These are phyloP conservation scores for Kuraishia piskuri DNA, from an alignment of 805 yeast species.

Conservation along the genomic window DNA sequence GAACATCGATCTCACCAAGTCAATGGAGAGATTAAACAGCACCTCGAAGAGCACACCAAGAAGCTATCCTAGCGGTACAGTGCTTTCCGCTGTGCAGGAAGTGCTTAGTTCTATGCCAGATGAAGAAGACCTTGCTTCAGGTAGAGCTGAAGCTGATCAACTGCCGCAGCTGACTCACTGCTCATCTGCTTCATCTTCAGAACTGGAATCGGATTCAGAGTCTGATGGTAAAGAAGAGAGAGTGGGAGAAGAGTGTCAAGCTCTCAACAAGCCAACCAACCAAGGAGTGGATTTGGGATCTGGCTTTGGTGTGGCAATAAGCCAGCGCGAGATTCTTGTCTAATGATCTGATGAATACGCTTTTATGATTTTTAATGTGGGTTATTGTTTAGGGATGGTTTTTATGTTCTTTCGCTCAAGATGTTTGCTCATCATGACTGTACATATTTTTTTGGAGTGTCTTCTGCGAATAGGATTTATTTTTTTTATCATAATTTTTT, in stretches of 20 bases:
- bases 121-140: not conserved
- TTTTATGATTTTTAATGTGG: not conserved
- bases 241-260: not conserved
- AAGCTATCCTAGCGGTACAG: not conserved
- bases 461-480: not conserved
- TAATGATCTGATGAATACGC: not conserved
- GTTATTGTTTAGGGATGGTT: not conserved
- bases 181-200: slow-evolving; percentile 1
- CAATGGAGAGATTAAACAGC: not conserved
- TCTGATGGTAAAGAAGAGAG: not conserved
- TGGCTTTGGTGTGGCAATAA: not conserved
- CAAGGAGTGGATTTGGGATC: not conserved
- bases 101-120: not conserved
- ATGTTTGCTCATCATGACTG: not conserved
- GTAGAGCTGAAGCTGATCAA: not conserved
- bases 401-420: not conserved
- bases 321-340: not conserved
- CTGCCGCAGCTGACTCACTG: slow-evolving; percentile 3
- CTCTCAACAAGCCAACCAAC: not conserved
- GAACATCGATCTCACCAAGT: not conserved
- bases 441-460: not conserved
- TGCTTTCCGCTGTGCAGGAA: not conserved
- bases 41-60: not conserved
- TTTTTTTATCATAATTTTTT: too few relatives aligned
- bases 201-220: slow-evolving; percentile 1